Percentiles rank a stretch among this genome's conserved stretches.
phyloP scores from a whole-genome alignment of 768 basidiomycete species.

The Pleurotus citrinopileatus region DNA sequence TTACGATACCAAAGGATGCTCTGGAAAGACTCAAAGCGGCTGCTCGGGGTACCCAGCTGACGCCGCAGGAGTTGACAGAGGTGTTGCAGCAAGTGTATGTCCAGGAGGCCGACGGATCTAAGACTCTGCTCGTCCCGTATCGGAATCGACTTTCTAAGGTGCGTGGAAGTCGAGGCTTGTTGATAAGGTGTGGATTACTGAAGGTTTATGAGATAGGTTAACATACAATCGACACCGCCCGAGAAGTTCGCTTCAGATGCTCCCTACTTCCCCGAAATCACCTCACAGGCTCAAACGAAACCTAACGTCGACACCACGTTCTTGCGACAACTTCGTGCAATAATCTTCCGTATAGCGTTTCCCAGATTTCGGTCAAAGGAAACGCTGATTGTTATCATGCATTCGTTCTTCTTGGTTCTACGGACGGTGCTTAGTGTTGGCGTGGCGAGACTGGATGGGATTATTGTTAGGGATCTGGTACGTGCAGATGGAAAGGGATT shows the following conservation, averaged over 20 bases:
- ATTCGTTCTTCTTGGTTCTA: constrained; percentile 83
- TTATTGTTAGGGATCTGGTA: constrained; percentile 85
- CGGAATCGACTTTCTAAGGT: constrained; percentile 57
- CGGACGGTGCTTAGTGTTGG: constrained; percentile 85
- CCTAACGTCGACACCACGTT: constrained; percentile 70
- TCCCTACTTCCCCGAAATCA: constrained; percentile 58
- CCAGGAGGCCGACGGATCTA: constrained; percentile 53
- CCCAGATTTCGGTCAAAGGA: constrained; percentile 67
- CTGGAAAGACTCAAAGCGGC: constrained; percentile 25
- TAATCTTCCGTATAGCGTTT: constrained; percentile 69
- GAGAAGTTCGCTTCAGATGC: constrained; percentile 51
- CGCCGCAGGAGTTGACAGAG: constrained; percentile 38
- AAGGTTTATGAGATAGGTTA: constrained; percentile 27
- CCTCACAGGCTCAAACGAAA: constrained; percentile 40
- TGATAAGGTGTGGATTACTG: background rate
- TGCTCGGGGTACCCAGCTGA: constrained; percentile 25
- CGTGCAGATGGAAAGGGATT: constrained; percentile 83
- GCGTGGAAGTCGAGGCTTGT: constrained; percentile 15
- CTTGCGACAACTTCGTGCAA: constrained; percentile 67
- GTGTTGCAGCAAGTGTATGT: constrained; percentile 64
- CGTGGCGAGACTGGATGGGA: constrained; percentile 86
- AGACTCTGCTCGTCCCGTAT: constrained; percentile 67
- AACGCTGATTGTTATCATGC: constrained; percentile 65
- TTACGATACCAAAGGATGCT: constrained; percentile 29
- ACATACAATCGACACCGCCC: constrained; percentile 44